Percentiles rank a stretch among this genome's conserved stretches.
These are phyloP conservation scores for Syzygium grande DNA, from an alignment of 345 rosid genomes.

Conservation along the genomic window DNA sequence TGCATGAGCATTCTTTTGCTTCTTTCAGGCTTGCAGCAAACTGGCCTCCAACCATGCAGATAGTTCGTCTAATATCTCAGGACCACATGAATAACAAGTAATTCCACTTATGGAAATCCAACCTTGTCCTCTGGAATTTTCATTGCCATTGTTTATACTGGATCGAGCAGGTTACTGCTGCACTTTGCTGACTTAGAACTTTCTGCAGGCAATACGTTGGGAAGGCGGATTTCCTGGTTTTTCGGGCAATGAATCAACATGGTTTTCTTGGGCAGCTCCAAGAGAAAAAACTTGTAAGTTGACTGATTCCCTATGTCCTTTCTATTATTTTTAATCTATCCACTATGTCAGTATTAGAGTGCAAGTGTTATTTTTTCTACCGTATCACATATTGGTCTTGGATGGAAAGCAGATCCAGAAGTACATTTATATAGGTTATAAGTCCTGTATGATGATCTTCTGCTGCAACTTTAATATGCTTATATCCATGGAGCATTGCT, in stretches of 20 bases:
- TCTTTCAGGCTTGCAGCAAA: slow-evolving; percentile 86
- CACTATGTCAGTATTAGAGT: background rate
- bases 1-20: background rate
- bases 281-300: slow-evolving; percentile 93
- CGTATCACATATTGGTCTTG: background rate
- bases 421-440: background rate
- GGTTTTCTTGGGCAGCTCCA: slow-evolving; percentile 93
- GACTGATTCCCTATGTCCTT: background rate
- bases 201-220: slow-evolving; percentile 84
- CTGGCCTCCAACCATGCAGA: slow-evolving; percentile 95
- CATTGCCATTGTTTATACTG: background rate
- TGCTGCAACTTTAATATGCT: background rate
- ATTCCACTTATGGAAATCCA: background rate
- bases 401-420: background rate
- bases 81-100: slow-evolving; percentile 99
- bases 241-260: slow-evolving; percentile 95
- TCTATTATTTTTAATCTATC: background rate
- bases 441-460: background rate
- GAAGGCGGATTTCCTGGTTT: slow-evolving; percentile 93
- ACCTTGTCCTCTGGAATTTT: background rate
- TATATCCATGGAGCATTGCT: background rate
- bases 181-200: slow-evolving; percentile 3
- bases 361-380: background rate
- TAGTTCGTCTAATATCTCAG: slow-evolving; percentile 91
- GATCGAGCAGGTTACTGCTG: background rate